Evolutionary conservation across 129 eudicot genomes (phyloP).

Genomic region (Helianthus tuberosus): DNA sequence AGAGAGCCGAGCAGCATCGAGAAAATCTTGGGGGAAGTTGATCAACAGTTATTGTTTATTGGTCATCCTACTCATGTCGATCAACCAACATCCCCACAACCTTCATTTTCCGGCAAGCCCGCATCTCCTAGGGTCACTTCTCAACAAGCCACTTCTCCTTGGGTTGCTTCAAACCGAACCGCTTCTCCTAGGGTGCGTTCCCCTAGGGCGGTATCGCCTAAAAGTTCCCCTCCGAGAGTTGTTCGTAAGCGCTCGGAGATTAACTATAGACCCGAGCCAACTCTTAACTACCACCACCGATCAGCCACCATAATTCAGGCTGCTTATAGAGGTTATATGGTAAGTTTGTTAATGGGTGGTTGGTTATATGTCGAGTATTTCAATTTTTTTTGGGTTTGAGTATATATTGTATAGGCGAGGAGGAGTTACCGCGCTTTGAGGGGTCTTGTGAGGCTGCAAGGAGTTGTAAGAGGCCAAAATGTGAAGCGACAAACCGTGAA

Average conservation of each 20-base stretch:
- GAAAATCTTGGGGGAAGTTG: slow-evolving; percentile 93
- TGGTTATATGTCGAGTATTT: neutral
- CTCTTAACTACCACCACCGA: slow-evolving; percentile 56
- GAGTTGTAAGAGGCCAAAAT: slow-evolving; percentile 79
- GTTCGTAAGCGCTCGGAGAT: slow-evolving; percentile 36
- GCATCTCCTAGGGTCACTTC: slow-evolving; percentile 47
- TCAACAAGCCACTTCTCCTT: slow-evolving; percentile 44
- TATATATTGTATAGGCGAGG: slow-evolving; percentile 61
- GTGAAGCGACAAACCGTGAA: slow-evolving; percentile 85
- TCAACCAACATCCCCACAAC: slow-evolving; percentile 42
- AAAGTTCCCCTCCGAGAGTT: slow-evolving; percentile 39
- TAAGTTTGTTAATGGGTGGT: slow-evolving; percentile 26
- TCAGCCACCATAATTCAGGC: slow-evolving; percentile 90
- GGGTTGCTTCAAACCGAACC: slow-evolving; percentile 29
- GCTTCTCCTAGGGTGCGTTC: slow-evolving; percentile 49
- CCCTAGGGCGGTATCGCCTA: slow-evolving; percentile 50
- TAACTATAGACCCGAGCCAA: slow-evolving; percentile 70
- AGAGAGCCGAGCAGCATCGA: slow-evolving; percentile 97
- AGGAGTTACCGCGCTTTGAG: slow-evolving; percentile 82
- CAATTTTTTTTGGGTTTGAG: neutral
- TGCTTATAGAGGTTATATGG: slow-evolving; percentile 90
- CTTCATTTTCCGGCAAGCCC: slow-evolving; percentile 36
- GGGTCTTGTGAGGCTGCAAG: slow-evolving; percentile 97
- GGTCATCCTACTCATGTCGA: slow-evolving; percentile 56
- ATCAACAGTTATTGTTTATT: slow-evolving; percentile 52